These are phyloP conservation scores for Aurinia saxatilis DNA, from an alignment of 345 rosid genomes.

Conservation along the genomic window DNA sequence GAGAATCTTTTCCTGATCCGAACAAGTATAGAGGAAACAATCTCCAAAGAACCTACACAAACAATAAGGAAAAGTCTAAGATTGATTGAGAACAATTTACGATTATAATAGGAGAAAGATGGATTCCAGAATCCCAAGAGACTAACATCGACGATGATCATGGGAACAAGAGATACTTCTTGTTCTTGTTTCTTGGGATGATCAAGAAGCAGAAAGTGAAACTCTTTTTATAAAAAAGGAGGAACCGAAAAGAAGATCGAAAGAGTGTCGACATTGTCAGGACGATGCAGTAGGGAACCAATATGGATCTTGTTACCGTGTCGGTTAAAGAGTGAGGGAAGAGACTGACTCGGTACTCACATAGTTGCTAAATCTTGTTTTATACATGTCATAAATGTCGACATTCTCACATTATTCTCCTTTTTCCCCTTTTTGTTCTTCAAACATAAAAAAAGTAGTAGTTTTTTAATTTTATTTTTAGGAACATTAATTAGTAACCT, in stretches of 20 bases:
- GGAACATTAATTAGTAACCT: neutral
- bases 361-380: neutral
- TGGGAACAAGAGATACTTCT: conserved; percentile 16
- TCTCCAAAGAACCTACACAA: conserved; percentile 35
- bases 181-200: conserved; percentile 13
- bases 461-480: neutral
- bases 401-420: conserved; percentile 14
- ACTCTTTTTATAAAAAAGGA: neutral
- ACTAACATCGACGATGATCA: conserved; percentile 26
- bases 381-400: conserved; percentile 11
- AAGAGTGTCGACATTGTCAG: conserved; percentile 32
- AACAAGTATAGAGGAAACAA: conserved; percentile 27
- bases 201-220: conserved; percentile 7
- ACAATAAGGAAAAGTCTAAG: neutral
- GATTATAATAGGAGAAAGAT: neutral
- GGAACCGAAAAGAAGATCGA: conserved; percentile 1
- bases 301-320: neutral
- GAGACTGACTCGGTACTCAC: neutral
- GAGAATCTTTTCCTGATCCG: conserved; percentile 29
- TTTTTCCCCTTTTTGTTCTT: neutral
- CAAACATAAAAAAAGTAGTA: neutral
- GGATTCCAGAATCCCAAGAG: neutral
- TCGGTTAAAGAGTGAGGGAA: neutral
- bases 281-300: neutral
- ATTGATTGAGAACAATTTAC: neutral